These are phyloP conservation scores for Rhizopus stolonifer DNA, from an alignment of 371 early-diverging fungal species.

Conservation along the genomic window DNA sequence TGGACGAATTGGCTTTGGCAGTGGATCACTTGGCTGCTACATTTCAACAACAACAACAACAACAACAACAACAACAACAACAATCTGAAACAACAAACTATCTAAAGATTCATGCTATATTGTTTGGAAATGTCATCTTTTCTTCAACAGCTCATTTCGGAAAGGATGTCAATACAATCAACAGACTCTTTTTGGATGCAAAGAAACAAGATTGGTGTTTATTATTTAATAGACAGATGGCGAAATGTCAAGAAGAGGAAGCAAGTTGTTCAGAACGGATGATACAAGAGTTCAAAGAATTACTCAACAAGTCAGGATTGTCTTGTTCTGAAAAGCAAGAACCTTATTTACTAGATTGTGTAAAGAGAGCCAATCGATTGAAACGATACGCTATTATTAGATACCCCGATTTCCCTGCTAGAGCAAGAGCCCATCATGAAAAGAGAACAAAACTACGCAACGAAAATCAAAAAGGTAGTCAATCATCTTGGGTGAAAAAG, in stretches of 20 bases:
- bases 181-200: background rate
- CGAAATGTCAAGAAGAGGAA: background rate
- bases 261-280: background rate
- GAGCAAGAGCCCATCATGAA: background rate
- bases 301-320: background rate
- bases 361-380: background rate
- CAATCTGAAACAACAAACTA: no score
- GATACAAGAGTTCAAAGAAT: background rate
- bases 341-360: background rate
- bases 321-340: background rate
- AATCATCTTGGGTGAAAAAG: constrained; percentile 2
- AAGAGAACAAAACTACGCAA: background rate
- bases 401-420: background rate
- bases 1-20: background rate
- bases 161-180: background rate
- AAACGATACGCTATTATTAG: background rate
- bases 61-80: no score
- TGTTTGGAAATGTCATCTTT: background rate
- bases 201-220: background rate
- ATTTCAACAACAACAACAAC: no score
- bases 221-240: background rate
- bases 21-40: background rate
- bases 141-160: background rate
- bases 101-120: background rate
- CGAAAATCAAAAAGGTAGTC: background rate